phyloP scores from a whole-genome alignment of 768 basidiomycete species.

The Leccinum pellstonianum region DNA sequence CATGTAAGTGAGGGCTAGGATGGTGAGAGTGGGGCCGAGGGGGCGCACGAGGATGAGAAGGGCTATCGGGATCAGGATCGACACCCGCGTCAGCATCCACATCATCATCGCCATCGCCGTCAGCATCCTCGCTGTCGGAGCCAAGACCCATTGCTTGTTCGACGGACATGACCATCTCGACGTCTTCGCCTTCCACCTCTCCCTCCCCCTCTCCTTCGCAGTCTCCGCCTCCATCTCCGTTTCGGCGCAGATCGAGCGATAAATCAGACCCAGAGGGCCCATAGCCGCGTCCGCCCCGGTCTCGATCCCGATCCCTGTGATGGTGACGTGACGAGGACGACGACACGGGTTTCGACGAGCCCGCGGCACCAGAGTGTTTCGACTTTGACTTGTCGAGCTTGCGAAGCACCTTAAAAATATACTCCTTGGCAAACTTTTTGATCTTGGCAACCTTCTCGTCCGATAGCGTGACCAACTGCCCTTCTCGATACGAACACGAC shows the following conservation, averaged over 20 bases:
- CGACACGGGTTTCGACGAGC: conserved; percentile 20
- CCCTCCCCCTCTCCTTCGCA: neutral
- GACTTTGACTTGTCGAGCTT: conserved; percentile 52
- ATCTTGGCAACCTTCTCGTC: conserved; percentile 89
- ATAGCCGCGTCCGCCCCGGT: neutral
- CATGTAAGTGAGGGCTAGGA: neutral
- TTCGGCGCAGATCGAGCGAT: conserved; percentile 13
- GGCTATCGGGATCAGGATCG: too few species aligned
- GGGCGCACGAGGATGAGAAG: neutral
- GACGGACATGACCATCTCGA: conserved; percentile 38
- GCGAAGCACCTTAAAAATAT: conserved; percentile 74
- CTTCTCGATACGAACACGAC: conserved; percentile 72
- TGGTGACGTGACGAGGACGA: conserved; percentile 13
- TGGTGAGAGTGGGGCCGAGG: neutral
- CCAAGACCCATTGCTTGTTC: conserved; percentile 48
- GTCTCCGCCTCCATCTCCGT: conserved; percentile 12
- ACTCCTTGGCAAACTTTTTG: conserved; percentile 92
- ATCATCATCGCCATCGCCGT: conserved; percentile 1
- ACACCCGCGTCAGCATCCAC: too few species aligned
- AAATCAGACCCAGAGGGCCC: conserved; percentile 15
- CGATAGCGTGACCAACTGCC: conserved; percentile 69
- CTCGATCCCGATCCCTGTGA: conserved; percentile 4
- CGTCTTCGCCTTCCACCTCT: conserved; percentile 25
- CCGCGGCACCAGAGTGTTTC: conserved; percentile 1
- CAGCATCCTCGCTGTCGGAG: conserved; percentile 34